Evolutionary conservation across 805 yeast genomes (phyloP), one percentile per base, ranked within the genome.

Genomic region (Saccharomycopsis sp.): DNA sequence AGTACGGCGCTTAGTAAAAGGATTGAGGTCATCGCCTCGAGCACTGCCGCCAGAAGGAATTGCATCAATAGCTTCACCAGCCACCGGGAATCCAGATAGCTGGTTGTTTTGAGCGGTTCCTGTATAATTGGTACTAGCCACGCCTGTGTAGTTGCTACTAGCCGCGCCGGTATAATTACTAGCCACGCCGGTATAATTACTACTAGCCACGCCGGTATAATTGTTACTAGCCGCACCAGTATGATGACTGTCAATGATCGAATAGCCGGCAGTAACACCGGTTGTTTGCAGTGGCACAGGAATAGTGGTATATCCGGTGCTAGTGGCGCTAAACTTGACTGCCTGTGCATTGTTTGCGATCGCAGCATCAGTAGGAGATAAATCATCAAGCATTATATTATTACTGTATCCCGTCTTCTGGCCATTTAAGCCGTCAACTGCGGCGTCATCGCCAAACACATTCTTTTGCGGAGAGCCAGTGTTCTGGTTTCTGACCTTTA

Each of bases 201-300:
- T 44, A 17, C 49, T 19, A 44, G 49, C 49, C 22, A 44, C 49
- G 49, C 49, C 49, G 49, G 49, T 29, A 29, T 29, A 29, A 29
- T 29, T 29, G 12, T 12, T 29, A 17, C 49, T 44, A 17, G 49
- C 19, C 7, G 49, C 22, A 17, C 49, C 49, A 12, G 49, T 44
- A 17, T 44, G 12, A 17, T 19, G 3, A 17, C 22, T 44, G 12
- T 44, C 49, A 44, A 44, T n/a, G 8, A 44, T 12, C 3, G 49
- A 44, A 19, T 44, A 44, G 20, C 22, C 22, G 7, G 22, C 49
- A 17, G 49, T n/a, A 44, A 12, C 49, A 12, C 49, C 49, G 14
- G 41, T 35, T 8, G 8, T 9, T 9, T 44, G 5, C 22, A 17
- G 49, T 17, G 19, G 3, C 49, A 44, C 49, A 29, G 38, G 38